A percentile compares a stretch with the other conserved stretches of the same genome.
phyloP scores from a whole-genome alignment of 2,329 filamentous ascomycete genomes.

The Berkeleyomyces basicola region DNA sequence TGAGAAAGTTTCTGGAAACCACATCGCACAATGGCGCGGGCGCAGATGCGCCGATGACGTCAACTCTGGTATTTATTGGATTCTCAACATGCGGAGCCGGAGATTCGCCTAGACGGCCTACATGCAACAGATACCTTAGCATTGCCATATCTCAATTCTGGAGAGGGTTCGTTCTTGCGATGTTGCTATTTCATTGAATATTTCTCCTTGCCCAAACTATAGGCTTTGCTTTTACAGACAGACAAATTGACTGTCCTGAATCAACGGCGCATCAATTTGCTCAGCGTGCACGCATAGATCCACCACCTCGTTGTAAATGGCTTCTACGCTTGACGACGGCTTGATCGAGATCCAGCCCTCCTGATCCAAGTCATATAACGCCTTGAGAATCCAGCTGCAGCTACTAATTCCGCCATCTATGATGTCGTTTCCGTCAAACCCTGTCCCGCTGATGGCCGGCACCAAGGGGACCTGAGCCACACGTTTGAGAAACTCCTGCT shows the following conservation, averaged over 20 bases:
- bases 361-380: conserved; percentile 8
- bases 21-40: too few species aligned
- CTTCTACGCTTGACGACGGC: background rate
- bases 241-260: conserved; percentile 5
- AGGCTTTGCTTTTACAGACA: background rate
- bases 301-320: conserved; percentile 10
- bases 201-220: too few species aligned
- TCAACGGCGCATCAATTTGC: conserved; percentile 6
- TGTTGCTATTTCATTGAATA: too few species aligned
- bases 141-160: too few species aligned
- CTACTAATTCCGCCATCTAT: conserved; percentile 8
- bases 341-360: conserved; percentile 12
- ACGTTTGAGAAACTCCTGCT: conserved; percentile 1
- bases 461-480: conserved; percentile 3
- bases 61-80: too few species aligned
- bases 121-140: too few species aligned
- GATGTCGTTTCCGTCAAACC: conserved; percentile 8
- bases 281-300: conserved; percentile 5
- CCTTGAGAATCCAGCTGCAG: conserved; percentile 10
- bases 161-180: too few species aligned
- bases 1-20: too few species aligned
- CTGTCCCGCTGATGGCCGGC: background rate
- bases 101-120: too few species aligned
- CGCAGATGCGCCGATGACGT: too few species aligned
- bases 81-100: too few species aligned